Evolutionary conservation across 306 rosid genomes (phyloP).

Genomic region (Trifolium repens): DNA sequence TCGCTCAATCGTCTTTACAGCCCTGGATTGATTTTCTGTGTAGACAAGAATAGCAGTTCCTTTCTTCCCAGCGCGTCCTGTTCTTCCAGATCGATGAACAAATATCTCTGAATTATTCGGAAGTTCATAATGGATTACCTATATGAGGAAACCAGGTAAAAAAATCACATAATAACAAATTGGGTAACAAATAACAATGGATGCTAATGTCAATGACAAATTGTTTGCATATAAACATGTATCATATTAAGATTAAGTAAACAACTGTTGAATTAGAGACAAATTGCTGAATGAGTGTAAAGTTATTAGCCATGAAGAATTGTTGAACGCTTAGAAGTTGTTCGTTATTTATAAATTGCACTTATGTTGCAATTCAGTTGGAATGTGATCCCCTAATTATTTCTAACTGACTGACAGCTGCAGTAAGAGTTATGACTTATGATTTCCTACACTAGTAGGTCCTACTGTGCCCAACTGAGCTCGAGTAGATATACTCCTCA

Average conservation of each 20-base stretch:
- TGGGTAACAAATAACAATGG: background rate
- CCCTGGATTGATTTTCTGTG: constrained; percentile 69
- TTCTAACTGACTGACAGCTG: background rate
- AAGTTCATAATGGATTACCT: constrained; percentile 92
- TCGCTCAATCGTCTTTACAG: constrained; percentile 72
- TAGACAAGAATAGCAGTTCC: constrained; percentile 87
- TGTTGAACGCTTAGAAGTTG: background rate
- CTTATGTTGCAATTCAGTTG: background rate
- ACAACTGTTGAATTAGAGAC: background rate
- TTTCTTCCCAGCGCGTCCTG: constrained; percentile 99
- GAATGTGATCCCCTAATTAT: background rate
- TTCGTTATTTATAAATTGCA: background rate
- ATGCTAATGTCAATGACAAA: background rate
- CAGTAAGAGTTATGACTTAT: background rate
- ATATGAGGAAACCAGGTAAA: constrained; percentile 15
- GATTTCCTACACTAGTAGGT: background rate
- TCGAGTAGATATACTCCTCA: background rate
- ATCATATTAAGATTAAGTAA: background rate
- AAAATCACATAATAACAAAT: constrained; percentile 4
- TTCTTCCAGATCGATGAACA: constrained; percentile 97
- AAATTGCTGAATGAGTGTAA: constrained; percentile 8
- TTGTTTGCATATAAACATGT: constrained; percentile 7
- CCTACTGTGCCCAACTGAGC: background rate
- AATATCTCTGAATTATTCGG: constrained; percentile 93
- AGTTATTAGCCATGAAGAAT: background rate